Conservation (phyloP, 202 grass and related monocot species). For the Alloteropsis angusta region DNA sequence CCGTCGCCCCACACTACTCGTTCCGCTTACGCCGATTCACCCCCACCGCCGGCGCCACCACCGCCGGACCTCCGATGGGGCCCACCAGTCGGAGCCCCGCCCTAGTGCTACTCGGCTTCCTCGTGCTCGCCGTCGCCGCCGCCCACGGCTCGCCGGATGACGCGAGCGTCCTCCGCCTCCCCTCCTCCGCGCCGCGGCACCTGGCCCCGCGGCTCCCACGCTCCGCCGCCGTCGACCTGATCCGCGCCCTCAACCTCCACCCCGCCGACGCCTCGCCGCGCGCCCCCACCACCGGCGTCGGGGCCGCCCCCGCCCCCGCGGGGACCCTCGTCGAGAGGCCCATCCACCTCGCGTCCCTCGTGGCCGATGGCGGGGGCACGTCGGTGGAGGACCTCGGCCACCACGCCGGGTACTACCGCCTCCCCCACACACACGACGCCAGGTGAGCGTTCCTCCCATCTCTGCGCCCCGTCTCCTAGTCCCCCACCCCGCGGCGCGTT, state of each 20-base stretch:
- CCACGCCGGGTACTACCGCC: slow-evolving; percentile 83
- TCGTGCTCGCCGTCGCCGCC: slow-evolving; percentile 3
- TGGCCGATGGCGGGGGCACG: slow-evolving; percentile 1
- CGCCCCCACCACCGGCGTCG: background rate
- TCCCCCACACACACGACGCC: slow-evolving; percentile 65
- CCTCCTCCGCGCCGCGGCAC: background rate
- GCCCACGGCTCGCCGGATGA: slow-evolving; percentile 34
- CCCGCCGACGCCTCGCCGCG: slow-evolving; percentile 43
- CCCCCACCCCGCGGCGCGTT: background rate
- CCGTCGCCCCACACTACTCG: no score
- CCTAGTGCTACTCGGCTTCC: background rate
- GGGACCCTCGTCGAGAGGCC: slow-evolving; percentile 54
- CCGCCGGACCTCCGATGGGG: slow-evolving; percentile 15
- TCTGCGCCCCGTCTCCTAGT: background rate
- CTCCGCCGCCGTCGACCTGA: slow-evolving; percentile 56
- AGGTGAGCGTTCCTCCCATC: slow-evolving; percentile 29
- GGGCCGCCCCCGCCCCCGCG: background rate
- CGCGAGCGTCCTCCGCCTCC: slow-evolving; percentile 17
- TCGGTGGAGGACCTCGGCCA: slow-evolving; percentile 66
- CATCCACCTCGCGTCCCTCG: slow-evolving; percentile 48
- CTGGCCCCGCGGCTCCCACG: slow-evolving; percentile 16
- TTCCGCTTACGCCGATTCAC: background rate
- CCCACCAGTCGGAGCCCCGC: background rate
- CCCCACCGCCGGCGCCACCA: no score
- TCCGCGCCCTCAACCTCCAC: slow-evolving; percentile 84